Base-by-base conservation (phyloP, 2,329 filamentous ascomycete species). In the Blumeria graminis region DNA sequence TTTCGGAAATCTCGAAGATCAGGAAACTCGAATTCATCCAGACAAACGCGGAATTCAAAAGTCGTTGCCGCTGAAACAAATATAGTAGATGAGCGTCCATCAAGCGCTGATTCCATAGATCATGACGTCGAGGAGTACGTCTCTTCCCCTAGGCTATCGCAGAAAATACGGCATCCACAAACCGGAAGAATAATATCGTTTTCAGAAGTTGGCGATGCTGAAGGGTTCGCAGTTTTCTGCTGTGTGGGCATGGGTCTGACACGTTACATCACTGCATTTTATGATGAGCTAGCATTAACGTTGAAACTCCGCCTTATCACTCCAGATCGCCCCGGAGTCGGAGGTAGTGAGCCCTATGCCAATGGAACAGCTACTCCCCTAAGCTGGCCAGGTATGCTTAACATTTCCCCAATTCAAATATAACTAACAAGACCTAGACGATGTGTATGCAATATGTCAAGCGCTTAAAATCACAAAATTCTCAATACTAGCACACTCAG, bases 171-270 rank as follows among this genome's bases (percentile, higher is more conserved):
- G 22, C 86, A 95, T 68, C 87, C 88, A 0, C 82, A 86, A 58
- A 93, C 86, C 0, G 88, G 89, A 1, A 80, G 92, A 14, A 75
- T 84, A 3, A 95, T 98, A 61, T 93, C 88, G 0, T 98, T 95
- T 65, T 96, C 90, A 0, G 92, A 98, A 68, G 92, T 98, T 2
- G 92, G 92, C 13, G 89, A 96, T 67, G 81, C 89, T 0, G 80
- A 90, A 46, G 92, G 92, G 1, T 90, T 84, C 61, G 90, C 88
- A 2, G 86, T 98, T 1, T 89, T 98, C 62, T 93, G 92, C 66
- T 98, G 92, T 64, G 88, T 98, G 2, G 92, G 92, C 18, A 98
- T 98, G 92, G 92, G 92, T 0, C 70, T 98, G 63, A 98, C 92
- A 10, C 79, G 92, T 68, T 98, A 92, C 66, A 85, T 98, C 58